Conservation (phyloP, 2,329 filamentous ascomycete species). For the Orbilia oligospora region DNA sequence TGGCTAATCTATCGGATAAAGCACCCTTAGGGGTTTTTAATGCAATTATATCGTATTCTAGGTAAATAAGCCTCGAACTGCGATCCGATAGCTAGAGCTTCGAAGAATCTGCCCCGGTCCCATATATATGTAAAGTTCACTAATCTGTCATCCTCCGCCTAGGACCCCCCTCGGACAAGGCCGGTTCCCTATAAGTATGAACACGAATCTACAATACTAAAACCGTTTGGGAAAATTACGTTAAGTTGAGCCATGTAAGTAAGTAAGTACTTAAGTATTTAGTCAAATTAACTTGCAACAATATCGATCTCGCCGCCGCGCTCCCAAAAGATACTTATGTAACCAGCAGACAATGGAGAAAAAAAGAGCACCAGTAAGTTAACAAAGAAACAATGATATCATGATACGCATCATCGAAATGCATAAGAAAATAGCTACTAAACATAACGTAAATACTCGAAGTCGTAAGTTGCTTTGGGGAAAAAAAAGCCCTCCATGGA, state of each 20-base stretch:
- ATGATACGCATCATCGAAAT: constrained; percentile 27
- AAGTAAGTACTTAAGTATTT: no score
- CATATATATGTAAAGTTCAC: not conserved
- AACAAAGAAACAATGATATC: constrained; percentile 19
- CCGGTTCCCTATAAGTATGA: not conserved
- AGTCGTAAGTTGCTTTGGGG: constrained; percentile 19
- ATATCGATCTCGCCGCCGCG: constrained; percentile 22
- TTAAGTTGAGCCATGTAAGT: not conserved
- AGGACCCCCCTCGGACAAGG: not conserved
- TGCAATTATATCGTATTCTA: no score
- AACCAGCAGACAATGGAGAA: not conserved
- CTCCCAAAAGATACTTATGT: constrained; percentile 50
- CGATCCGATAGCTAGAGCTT: no score
- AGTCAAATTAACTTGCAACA: not conserved
- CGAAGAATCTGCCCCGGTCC: not conserved
- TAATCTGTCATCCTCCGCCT: not conserved
- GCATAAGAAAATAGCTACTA: constrained; percentile 31
- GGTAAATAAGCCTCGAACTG: no score
- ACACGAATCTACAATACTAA: not conserved
- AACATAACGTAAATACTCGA: constrained; percentile 21
- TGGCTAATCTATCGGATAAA: not conserved
- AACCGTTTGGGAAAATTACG: not conserved
- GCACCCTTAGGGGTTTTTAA: not conserved
- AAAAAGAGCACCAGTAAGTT: constrained; percentile 10
- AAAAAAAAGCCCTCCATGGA: constrained; percentile 19